Evolutionary conservation across 2,329 filamentous ascomycete species (phyloP), one percentile per base, ranked within the genome.

Genomic region (Apiospora malaysiana): DNA sequence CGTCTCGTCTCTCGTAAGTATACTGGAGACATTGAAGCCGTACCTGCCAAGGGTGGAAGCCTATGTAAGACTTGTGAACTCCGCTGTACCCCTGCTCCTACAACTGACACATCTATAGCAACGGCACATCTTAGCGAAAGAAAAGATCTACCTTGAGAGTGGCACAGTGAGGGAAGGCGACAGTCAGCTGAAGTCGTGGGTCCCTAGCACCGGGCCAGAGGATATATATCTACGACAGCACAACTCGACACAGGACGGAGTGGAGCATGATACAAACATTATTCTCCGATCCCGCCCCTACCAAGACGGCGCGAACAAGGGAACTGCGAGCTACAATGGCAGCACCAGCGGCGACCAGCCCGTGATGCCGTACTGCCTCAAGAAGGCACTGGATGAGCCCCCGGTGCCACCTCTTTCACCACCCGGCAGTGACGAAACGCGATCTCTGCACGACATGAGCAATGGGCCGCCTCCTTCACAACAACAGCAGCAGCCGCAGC

Each of bases 311-410:
- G 25, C 51, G 10, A 59, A 4, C 2, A 21, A 27, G 51, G 27
- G 56, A 37, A 63, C 32, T 63, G 14, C 27, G 14, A 67, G 65
- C 42, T 14, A 67, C 14, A 25, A 67, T 12, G 65, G 18, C 25
- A 25, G 37, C 21, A 21, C 23, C 18, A n/a, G 40, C 65, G 25
- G 65, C 12, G 40, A 43, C 5, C 66, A 63, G 32, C 67, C 71
- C n/a, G 67, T 69, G 2, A 66, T 72, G 43, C 71, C 71, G 3
- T 72, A 70, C 23, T 72, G 69, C 25, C 63, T 72, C 16, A 68
- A 68, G 23, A 68, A 68, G 47, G 71, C 71, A 8, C 69, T 68
- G 42, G 71, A 66, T 9, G 68, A 63, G 25, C 51, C 51, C 16
- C 40, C 68, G 6, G 40, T 45, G 8, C 32, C 40, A 10, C 51